These are phyloP conservation scores for Scheffersomyces illinoinensis DNA, from an alignment of 1,139 yeast genomes.

Conservation along the genomic window DNA sequence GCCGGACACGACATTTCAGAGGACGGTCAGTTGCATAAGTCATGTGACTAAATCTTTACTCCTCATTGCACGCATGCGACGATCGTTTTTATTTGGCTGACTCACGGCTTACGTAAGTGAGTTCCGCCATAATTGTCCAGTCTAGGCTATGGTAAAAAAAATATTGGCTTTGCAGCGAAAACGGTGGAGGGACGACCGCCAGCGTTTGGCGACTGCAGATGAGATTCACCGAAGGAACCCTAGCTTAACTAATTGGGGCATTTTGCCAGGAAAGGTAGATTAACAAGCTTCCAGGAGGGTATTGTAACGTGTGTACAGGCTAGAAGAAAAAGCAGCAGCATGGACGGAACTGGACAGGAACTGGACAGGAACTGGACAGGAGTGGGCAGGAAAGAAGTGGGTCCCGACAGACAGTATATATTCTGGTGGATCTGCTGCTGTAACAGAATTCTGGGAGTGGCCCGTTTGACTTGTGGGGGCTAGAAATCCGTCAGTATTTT, in stretches of 20 bases:
- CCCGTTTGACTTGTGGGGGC: background rate
- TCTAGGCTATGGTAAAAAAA: background rate
- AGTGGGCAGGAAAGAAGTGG: slow-evolving; percentile 7
- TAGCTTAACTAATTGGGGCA: background rate
- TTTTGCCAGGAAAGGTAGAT: background rate
- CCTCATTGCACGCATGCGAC: too few species aligned
- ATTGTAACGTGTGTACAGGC: background rate
- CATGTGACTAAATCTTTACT: background rate
- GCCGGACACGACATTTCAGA: too few species aligned
- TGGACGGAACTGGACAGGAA: background rate
- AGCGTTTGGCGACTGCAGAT: background rate
- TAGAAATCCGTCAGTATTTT: background rate
- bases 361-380: background rate
- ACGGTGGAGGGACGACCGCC: background rate
- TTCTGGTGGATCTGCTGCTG: background rate
- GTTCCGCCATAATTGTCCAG: background rate
- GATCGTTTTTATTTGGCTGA: background rate
- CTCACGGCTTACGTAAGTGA: background rate
- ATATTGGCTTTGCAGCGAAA: background rate
- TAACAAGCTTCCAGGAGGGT: background rate
- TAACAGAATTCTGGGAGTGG: background rate
- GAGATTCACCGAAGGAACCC: background rate
- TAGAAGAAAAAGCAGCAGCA: background rate
- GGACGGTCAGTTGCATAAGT: background rate
- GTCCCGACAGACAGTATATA: background rate